Base-by-base conservation (phyloP, 164 flowering plant species). In the Houttuynia cordata region DNA sequence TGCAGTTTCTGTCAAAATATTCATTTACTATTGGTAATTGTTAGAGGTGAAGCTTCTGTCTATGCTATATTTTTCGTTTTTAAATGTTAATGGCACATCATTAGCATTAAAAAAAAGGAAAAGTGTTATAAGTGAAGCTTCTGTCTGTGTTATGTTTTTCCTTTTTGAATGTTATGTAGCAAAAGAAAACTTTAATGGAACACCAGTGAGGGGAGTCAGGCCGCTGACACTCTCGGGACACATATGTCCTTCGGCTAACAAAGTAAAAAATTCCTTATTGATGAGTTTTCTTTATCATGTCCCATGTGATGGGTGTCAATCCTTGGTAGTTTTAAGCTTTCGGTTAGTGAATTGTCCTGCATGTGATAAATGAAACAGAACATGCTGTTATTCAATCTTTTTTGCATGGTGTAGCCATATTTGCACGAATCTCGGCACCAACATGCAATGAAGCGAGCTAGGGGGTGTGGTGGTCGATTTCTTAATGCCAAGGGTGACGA, bases 391-490 rank as follows among this genome's bases (percentile, higher is more conserved):
- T 24, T 1, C 24, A 13, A 24, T 8, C 34, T 17, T 23, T n/a
- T 13, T n/a, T 30, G 37, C 37, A 5, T 67, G 42, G 15, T 61
- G 68, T 71, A 85, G 91, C 88, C 91, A 12, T 85, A 85, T 70
- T 79, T 83, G 58, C 92, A 86, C 52, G 88, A 86, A 57, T 83
- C 88, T 50, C 77, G 92, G 10, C 88, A 86, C 62, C 61, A 63
- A 54, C 92, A 86, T 72, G 92, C 92, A 22, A 62, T 86, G 78
- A 83, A 76, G 69, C 76, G 92, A 64, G 82, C 86, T 41, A 76
- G 88, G 70, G 92, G 85, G 13, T 71, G 75, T 67, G 85, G 88
- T 22, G 94, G 94, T 19, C 83, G 94, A 24, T 86, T 86, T 67
- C 81, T 82, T 30, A 86, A 83, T 60, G 73, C 85, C 10, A 86